These are phyloP conservation scores for Oidium heveae DNA, from an alignment of 2,329 filamentous ascomycete species.

Conservation along the genomic window DNA sequence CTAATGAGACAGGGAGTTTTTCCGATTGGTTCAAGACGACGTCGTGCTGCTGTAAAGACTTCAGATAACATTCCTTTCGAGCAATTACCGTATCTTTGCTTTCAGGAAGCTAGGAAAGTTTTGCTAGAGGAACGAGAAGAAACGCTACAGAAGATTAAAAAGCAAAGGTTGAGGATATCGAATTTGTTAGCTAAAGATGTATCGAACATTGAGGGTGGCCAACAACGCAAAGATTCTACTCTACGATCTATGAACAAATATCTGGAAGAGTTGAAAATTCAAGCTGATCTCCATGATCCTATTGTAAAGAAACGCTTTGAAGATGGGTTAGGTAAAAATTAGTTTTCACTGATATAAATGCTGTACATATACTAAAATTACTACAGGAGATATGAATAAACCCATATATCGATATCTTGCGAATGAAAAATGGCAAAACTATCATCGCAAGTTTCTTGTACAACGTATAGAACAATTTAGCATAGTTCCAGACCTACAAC, in stretches of 20 bases:
- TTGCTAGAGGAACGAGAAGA: slow-evolving; percentile 55
- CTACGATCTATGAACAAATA: slow-evolving; percentile 45
- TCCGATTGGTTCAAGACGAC: slow-evolving; percentile 64
- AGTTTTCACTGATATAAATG: not conserved
- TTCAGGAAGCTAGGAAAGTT: slow-evolving; percentile 80
- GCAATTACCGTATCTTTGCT: slow-evolving; percentile 87
- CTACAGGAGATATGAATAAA: slow-evolving; percentile 72
- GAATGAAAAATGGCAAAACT: slow-evolving; percentile 64
- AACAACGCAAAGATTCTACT: slow-evolving; percentile 36
- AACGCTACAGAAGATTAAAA: slow-evolving; percentile 51
- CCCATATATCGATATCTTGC: slow-evolving; percentile 86
- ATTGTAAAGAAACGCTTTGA: slow-evolving; percentile 83
- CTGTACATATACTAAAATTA: slow-evolving; percentile 7
- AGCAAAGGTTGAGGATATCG: slow-evolving; percentile 41
- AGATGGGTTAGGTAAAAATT: slow-evolving; percentile 51
- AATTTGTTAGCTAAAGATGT: slow-evolving; percentile 33
- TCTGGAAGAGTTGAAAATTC: slow-evolving; percentile 59
- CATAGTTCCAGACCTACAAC: slow-evolving; percentile 69
- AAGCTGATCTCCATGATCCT: slow-evolving; percentile 87
- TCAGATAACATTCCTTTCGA: slow-evolving; percentile 55
- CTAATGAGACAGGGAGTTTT: slow-evolving; percentile 42
- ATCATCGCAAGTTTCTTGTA: slow-evolving; percentile 51
- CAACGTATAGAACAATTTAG: slow-evolving; percentile 75
- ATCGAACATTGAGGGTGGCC: slow-evolving; percentile 32
- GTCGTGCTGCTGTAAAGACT: slow-evolving; percentile 43